Evolutionary conservation across 2,329 filamentous ascomycete species (phyloP), one percentile per base, ranked within the genome.

Genomic region (Didymella pomorum): DNA sequence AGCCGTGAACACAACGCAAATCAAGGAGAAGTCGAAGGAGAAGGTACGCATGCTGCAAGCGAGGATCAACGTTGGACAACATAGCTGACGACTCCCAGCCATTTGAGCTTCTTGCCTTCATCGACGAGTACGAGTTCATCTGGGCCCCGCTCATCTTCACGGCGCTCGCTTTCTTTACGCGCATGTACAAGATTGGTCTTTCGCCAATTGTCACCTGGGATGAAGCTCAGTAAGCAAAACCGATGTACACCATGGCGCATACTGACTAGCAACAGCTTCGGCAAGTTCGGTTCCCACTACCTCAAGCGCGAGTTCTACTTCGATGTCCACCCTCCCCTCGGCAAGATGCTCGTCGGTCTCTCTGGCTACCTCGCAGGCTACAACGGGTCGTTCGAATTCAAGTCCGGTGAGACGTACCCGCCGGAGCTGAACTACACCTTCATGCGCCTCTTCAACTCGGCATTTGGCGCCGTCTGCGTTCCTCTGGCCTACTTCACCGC

Each of bases 301-400:
- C 89, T 99, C 76, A 97, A 99, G 79, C 92, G 94, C 78, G 95
- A 99, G 80, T 97, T 98, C 84, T 99, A 99, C 85, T 99, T 99
- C 81, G 92, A 96, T 84, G 90, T 96, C 58, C 92, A 96, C 79
- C 95, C 95, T 65, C 95, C 95, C 53, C 87, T 99, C 61, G 95
- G 95, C 76, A 99, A 99, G 84, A 98, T 99, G 87, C 88, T 99
- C 56, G 94, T 99, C 69, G 95, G 95, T 63, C 85, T 99, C 50
- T 98, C 95, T 7, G 95, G 95, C 75, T 96, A 96, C 75, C 85
- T 99, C 61, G 96, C 94, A 67, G 94, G 94, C 66, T 99, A 99
- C 84, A 99, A 99, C 82, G 95, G 95, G 58, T 96, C 94, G 4
- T 99, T 99, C 80, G 95, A 99, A 76, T 99, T 99, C 86, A 99